Conservation (phyloP, 257 asterid species). For the Capsicum rhomboideum region DNA sequence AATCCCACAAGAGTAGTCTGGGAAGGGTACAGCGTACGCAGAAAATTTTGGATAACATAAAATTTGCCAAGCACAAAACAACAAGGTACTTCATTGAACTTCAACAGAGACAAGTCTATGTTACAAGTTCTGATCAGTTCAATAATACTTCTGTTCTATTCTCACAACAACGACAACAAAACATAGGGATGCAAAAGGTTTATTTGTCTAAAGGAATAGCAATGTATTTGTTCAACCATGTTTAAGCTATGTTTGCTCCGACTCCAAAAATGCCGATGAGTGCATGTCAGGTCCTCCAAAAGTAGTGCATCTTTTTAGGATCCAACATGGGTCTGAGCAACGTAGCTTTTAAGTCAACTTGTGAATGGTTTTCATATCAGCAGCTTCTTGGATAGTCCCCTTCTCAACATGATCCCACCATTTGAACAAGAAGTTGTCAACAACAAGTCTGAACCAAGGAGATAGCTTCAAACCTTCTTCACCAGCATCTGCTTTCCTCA, state of each 20-base stretch:
- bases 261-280: not conserved
- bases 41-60: not conserved
- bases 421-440: constrained; percentile 75
- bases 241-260: not conserved
- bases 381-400: constrained; percentile 54
- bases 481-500: constrained; percentile 79
- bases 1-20: not conserved
- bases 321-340: not conserved
- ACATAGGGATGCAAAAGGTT: not conserved
- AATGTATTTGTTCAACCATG: not conserved
- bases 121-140: not conserved
- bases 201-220: not conserved
- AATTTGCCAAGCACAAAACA: not conserved
- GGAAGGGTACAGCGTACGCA: not conserved
- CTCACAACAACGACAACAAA: not conserved
- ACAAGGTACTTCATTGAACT: not conserved
- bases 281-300: not conserved
- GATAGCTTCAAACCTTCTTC: constrained; percentile 72
- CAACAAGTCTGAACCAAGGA: constrained; percentile 90
- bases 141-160: not conserved
- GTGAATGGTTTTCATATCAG: constrained; percentile 83
- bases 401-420: constrained; percentile 95
- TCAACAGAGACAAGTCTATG: not conserved
- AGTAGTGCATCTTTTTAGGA: too few species aligned
- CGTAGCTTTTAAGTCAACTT: constrained; percentile 31